phyloP scores from a whole-genome alignment of 192 early-diverging fungal genomes.

The Linnemannia exigua region DNA sequence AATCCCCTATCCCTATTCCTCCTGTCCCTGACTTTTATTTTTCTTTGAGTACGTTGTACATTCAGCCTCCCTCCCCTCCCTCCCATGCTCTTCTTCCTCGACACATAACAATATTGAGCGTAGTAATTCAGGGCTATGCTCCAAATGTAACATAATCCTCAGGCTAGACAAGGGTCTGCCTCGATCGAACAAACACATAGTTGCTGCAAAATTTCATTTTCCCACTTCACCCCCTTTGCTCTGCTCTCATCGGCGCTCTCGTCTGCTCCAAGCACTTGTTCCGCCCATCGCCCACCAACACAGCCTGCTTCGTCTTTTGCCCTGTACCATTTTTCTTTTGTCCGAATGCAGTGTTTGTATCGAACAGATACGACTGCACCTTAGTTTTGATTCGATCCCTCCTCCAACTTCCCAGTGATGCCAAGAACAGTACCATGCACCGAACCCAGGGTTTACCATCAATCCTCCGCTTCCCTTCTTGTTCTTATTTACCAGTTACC shows the following conservation, averaged over 20 bases:
- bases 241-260: neutral
- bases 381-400: neutral
- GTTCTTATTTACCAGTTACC: neutral
- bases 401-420: neutral
- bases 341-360: neutral
- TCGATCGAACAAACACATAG: neutral
- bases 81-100: neutral
- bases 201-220: neutral
- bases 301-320: neutral
- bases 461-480: neutral
- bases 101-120: neutral
- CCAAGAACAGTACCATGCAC: neutral
- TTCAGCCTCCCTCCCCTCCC: neutral
- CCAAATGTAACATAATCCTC: neutral
- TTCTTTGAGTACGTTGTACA: neutral
- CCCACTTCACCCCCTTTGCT: neutral
- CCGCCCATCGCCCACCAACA: conserved; percentile 1
- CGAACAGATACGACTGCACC: too few species aligned
- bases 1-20: neutral
- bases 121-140: neutral
- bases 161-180: neutral
- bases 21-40: neutral
- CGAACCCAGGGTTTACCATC: neutral
- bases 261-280: neutral
- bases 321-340: neutral